Evolutionary conservation across 73 alveolate genomes (phyloP).

Genomic region (Stentor roeselii): DNA sequence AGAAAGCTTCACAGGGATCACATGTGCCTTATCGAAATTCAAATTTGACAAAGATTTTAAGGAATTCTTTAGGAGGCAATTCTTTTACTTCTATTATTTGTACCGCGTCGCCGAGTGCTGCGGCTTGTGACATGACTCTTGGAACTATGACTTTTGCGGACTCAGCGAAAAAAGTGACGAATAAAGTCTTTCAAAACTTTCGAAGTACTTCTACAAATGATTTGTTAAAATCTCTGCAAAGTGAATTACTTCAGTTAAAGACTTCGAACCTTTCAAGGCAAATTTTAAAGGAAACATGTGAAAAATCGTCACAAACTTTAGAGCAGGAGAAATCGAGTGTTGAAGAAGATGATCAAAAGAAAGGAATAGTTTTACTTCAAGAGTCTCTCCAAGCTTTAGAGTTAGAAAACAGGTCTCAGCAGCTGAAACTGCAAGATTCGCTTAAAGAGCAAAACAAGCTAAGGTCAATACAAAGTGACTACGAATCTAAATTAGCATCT

Average conservation of each 20-base stretch:
- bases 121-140: constrained; percentile 33
- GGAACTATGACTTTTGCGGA: constrained; percentile 86
- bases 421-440: neutral
- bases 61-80: constrained; percentile 95
- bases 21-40: constrained; percentile 94
- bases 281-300: neutral
- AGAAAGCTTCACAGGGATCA: constrained; percentile 32
- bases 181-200: constrained; percentile 67
- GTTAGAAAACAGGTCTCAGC: neutral
- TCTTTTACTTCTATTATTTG: constrained; percentile 89
- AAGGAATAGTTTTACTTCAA: neutral
- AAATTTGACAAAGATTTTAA: constrained; percentile 88
- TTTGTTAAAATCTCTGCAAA: neutral
- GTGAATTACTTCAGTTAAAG: constrained; percentile 8
- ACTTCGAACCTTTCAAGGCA: neutral
- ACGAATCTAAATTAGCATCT: neutral
- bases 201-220: constrained; percentile 27
- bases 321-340: neutral
- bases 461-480: neutral
- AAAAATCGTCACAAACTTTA: neutral
- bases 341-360: neutral
- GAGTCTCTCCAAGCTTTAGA: neutral
- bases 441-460: neutral
- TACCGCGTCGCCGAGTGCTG: constrained; percentile 5
- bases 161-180: constrained; percentile 92